phyloP scores from a whole-genome alignment of 192 early-diverging fungal species.

The Gorgonomyces haynaldii region DNA sequence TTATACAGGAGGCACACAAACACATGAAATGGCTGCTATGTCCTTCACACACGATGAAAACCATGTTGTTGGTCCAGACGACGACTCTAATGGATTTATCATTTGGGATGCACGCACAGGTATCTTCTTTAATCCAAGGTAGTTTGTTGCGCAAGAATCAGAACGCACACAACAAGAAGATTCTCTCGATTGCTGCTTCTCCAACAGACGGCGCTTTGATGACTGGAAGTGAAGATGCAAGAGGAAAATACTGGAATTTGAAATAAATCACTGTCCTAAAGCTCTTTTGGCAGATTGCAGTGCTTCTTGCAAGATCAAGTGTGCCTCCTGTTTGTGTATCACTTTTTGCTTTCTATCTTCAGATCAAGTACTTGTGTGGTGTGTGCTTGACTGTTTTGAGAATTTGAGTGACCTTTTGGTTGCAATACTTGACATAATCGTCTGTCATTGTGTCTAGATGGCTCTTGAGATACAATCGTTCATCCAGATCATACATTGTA shows the following conservation, averaged over 20 bases:
- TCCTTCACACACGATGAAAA: conserved; percentile 24
- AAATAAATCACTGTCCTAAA: background rate
- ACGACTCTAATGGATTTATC: conserved; percentile 9
- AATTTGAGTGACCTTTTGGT: no score
- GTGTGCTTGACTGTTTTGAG: no score
- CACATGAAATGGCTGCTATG: conserved; percentile 11
- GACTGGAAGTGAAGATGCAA: conserved; percentile 3
- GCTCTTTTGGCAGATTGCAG: background rate
- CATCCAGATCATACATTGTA: no score
- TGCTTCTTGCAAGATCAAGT: background rate
- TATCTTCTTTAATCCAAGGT: background rate
- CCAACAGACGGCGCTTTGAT: conserved; percentile 1
- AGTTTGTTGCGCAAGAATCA: background rate
- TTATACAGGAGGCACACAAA: conserved; percentile 57
- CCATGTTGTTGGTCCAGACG: conserved; percentile 16
- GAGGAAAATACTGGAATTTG: conserved; percentile 1
- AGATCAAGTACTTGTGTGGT: no score
- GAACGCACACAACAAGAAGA: conserved; percentile 2
- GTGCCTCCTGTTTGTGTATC: no score
- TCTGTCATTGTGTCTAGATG: no score
- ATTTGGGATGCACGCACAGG: conserved; percentile 24
- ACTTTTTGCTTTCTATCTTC: no score
- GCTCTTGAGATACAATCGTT: no score
- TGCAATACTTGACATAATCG: no score
- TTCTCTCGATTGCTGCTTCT: background rate